Percentiles rank a stretch among this genome's conserved stretches.
These are phyloP conservation scores for Hypoxylon sp. DNA, from an alignment of 2,329 filamentous ascomycete species.

Conservation along the genomic window DNA sequence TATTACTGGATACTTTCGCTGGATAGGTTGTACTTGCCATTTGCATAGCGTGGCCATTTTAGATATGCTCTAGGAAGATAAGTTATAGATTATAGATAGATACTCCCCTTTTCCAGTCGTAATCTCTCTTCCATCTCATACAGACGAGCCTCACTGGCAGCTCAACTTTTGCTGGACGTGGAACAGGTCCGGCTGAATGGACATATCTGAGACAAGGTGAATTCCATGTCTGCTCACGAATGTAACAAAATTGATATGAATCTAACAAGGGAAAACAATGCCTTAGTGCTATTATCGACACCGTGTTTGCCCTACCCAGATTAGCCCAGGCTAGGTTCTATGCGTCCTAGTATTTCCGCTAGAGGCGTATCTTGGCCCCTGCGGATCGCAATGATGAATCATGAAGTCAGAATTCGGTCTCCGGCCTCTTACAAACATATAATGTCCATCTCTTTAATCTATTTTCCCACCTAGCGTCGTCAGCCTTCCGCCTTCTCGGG, in stretches of 20 bases:
- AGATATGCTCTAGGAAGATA: no score
- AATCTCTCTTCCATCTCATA: no score
- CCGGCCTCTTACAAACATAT: not conserved
- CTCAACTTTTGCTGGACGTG: no score
- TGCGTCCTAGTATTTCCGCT: not conserved
- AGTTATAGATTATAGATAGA: not conserved
- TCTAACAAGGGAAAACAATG: no score
- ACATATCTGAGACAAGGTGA: no score
- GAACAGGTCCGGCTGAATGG: no score
- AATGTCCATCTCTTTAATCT: not conserved
- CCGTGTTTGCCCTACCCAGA: no score
- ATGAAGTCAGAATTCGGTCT: conserved; percentile 15
- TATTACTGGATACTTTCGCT: not conserved
- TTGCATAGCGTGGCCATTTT: not conserved
- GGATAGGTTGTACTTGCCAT: not conserved
- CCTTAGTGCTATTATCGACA: no score
- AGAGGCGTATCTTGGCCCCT: not conserved
- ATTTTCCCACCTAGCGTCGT: conserved; percentile 2
- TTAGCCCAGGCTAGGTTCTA: not conserved
- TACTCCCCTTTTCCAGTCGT: not conserved
- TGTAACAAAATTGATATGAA: no score
- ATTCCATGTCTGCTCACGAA: no score
- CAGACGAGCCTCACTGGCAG: not conserved
- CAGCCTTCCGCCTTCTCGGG: conserved; percentile 12
- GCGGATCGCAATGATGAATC: conserved; percentile 25